Base-by-base conservation (phyloP, 73 alveolate genomes). In the Diophrys sp. region DNA sequence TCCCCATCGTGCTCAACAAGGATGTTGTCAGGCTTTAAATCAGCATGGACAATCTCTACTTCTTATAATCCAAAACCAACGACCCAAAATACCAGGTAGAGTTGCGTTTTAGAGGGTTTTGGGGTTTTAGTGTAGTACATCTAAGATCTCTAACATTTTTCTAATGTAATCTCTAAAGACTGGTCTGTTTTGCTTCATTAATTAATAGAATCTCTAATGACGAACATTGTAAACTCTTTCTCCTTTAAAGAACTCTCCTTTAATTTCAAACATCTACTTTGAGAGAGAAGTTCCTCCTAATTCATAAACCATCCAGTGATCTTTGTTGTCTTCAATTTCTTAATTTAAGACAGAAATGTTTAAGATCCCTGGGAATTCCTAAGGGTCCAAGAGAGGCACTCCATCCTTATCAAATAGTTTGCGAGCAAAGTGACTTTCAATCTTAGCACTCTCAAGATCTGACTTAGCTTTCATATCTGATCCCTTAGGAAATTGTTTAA, bases 201-300 rank as follows among this genome's bases (percentile, higher is more conserved):
- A 62, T 23, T 73, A 54, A 75, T 90, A 90, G 31, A 91, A 54
- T 54, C 1, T 32, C 71, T 73, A 70, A 78, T 91, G 91, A 8
- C 71, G 56, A 56, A 90, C 79, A 25, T 70, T 62, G 73, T 91
- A 91, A 56, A 87, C 79, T 66, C 97, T 82, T 73, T 91, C 93
- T 0, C 97, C 95, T 76, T 91, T 87, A 62, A 33, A 89, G 73
- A 91, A 91, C 56, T 87, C 95, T 2, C 97, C 97, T 69, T 88
- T 81, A 2, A 91, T 88, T 29, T 88, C 88, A 67, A 91, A 91
- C 31, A 87, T 54, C 30, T 80, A 33, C 74, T 91, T 91, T 27
- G 89, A 82, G 70, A 91, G 71, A 29, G 88, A 73, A n/a, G 67
- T 27, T 54, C 96, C 96, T 57, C 94, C 92, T 23, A 90, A 70